Base-by-base conservation (phyloP, 352 stramenopile genomes). In the Stramenopiles sp. region DNA sequence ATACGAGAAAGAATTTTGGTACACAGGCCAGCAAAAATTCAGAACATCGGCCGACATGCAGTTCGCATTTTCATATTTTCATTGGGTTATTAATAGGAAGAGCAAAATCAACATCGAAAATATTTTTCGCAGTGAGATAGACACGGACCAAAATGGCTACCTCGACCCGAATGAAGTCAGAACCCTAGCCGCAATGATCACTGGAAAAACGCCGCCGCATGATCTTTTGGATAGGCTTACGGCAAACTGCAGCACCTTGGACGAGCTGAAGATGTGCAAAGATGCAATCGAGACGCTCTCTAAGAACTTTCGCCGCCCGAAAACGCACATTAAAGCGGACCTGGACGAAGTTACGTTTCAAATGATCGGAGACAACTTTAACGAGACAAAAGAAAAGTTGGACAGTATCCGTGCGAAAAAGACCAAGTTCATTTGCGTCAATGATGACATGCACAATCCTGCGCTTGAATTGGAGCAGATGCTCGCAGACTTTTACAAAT, bases 391-490 rank as follows among this genome's bases (percentile, higher is more conserved):
- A 83, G 87, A 87, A 74, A 87, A 96, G 82, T 89, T 97, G 80
- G 86, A 97, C 76, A 88, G 86, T 75, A 92, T 93, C 68, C 86
- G 92, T 37, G 86, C 86, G 68, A 82, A 88, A 3, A 87, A 90
- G 32, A 90, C 88, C 68, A 97, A 97, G 83, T 97, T 97, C 76
- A 88, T 97, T 31, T 97, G 91, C 79, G 90, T 97, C 77, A 97
- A 97, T 79, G 92, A 97, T 83, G 88, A 97, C 81, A 95, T 97
- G 86, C 85, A 93, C 76, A 82, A 85, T 68, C 87, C 89, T 74
- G 89, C 88, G n/a, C 77, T 78, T 18, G 78, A 84, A 1, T 83
- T 96, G 31, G 84, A 83, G 63, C 83, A 91, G 76, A 91, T 91
- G 68, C 79, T 96, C 49, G 84, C 90, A 76, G 88, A 94, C 68